phyloP scores from a whole-genome alignment of 2,329 filamentous ascomycete species.

The Botryotinia calthae region DNA sequence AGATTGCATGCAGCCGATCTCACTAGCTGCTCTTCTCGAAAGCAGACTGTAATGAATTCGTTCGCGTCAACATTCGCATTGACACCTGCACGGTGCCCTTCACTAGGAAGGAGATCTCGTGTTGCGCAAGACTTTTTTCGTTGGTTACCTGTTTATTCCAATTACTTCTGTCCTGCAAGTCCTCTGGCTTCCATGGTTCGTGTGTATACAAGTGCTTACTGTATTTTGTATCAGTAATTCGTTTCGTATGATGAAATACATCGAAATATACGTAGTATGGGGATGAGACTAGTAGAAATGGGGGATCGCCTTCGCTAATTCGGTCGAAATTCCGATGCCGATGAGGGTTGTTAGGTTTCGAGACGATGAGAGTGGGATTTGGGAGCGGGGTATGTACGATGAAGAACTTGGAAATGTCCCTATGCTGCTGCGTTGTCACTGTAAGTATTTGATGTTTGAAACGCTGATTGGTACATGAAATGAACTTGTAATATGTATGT shows the following conservation, averaged over 20 bases:
- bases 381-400: background rate
- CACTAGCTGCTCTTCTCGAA: background rate
- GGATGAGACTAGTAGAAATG: background rate
- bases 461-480: background rate
- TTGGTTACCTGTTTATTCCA: background rate
- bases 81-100: background rate
- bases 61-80: background rate
- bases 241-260: background rate
- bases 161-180: too few relatives aligned
- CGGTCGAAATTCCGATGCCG: background rate
- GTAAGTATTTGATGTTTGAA: background rate
- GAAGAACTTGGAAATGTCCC: background rate
- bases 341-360: background rate
- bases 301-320: conserved; percentile 9
- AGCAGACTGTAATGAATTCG: background rate
- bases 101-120: background rate
- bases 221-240: background rate
- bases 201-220: background rate
- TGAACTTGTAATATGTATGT: background rate
- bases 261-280: background rate
- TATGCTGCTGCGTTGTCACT: background rate
- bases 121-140: background rate
- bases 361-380: conserved; percentile 5
- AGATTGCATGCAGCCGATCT: background rate
- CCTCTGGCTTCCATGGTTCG: background rate